Base-by-base conservation (phyloP, 2,329 filamentous ascomycete genomes). In the Aspergillus floridensis region DNA sequence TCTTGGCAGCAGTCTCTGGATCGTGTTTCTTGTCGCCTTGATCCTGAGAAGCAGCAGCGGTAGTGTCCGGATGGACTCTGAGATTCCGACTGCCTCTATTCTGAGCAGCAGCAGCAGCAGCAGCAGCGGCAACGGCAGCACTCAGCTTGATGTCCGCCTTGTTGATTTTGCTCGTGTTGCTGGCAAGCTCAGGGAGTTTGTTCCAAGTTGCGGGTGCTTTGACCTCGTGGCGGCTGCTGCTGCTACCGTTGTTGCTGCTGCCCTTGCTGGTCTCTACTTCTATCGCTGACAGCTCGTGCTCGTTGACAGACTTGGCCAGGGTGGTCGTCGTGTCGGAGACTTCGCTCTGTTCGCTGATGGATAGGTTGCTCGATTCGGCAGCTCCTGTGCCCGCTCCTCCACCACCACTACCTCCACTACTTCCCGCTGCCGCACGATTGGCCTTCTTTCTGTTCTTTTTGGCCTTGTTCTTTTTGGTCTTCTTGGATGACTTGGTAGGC, bases 381-480 rank as follows among this genome's bases (percentile, higher is more conserved):
- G 3, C 3, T 3, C 12, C 38, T 44, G 14, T 6, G 4, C 12
- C 38, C 4, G 32, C 32, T 35, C 32, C 12, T 5, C 32, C 10
- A 35, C 11, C 32, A 10, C 26, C 26, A 8, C 26, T 5, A 8
- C 26, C 26, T 8, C 26, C 26, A 1, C 26, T 8, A 2, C 14
- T 1, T 16, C 8, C 32, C 16, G 32, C 32, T 16, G 32, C 32
- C 12, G 32, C 32, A 19, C 32, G 50, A n/a, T 38, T 44, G 4
- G 32, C 22, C 19, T 57, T 64, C 51, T 58, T 64, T 21, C 49
- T 60, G 19, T 53, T 54, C 22, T 60, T 63, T 49, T 58, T 64
- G 12, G 54, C 52, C 24, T 61, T 65, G 44, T 54, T 63, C 11
- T 60, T 62, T 31, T 63, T 62, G 22, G 57, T 59, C 8, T 60